phyloP scores from a whole-genome alignment of 2,329 filamentous ascomycete species.

The Pyricularia pennisetigena region DNA sequence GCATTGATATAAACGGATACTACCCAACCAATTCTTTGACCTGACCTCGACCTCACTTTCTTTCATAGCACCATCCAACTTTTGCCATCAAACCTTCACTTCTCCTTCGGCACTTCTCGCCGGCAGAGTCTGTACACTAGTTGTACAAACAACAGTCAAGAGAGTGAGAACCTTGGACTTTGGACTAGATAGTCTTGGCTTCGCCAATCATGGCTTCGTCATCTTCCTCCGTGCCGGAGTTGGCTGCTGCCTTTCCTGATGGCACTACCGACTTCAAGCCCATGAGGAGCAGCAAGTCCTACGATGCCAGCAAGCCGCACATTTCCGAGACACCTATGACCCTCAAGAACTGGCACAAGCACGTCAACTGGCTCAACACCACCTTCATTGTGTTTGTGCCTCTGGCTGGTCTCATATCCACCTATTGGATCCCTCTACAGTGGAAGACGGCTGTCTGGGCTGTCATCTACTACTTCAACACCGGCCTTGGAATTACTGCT shows the following conservation, averaged over 20 bases:
- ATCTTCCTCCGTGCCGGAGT: slow-evolving; percentile 30
- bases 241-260: slow-evolving; percentile 32
- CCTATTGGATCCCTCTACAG: slow-evolving; percentile 70
- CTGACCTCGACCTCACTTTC: neutral
- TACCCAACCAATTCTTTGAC: neutral
- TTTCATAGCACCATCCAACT: neutral
- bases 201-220: slow-evolving; percentile 19
- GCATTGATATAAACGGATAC: neutral
- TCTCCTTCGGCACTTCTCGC: neutral
- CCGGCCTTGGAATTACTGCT: slow-evolving; percentile 70
- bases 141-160: neutral
- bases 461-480: slow-evolving; percentile 74
- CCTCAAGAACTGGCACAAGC: slow-evolving; percentile 76
- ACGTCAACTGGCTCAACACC: slow-evolving; percentile 90
- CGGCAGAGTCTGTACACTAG: neutral
- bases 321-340: slow-evolving; percentile 79
- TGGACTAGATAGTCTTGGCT: neutral
- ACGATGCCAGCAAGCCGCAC: slow-evolving; percentile 62
- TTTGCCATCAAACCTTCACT: neutral
- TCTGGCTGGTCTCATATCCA: slow-evolving; percentile 58
- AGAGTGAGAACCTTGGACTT: neutral
- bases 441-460: slow-evolving; percentile 65
- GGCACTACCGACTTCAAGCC: slow-evolving; percentile 47
- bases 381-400: slow-evolving; percentile 72
- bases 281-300: slow-evolving; percentile 31